Evolutionary conservation across 2,329 filamentous ascomycete species (phyloP).

Genomic region (Eutypella sp.): DNA sequence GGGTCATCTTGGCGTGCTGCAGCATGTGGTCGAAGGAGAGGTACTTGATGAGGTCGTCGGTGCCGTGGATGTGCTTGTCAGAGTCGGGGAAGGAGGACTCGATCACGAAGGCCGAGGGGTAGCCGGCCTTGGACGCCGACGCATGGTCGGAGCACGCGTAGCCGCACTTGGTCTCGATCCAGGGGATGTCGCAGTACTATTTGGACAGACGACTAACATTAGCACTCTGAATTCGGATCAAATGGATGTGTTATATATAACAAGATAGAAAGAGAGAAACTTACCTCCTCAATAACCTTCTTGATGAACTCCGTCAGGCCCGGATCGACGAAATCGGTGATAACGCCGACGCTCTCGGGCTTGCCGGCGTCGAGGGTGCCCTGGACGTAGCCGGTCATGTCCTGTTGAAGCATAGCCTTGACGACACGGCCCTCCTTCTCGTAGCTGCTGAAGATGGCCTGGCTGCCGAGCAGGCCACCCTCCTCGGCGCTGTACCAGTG

Average conservation of each 20-base stretch:
- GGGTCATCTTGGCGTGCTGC: constrained; percentile 79
- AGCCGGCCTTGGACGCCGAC: constrained; percentile 67
- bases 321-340: constrained; percentile 84
- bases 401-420: constrained; percentile 96
- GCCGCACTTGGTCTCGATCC: constrained; percentile 80
- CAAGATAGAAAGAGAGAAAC: too few species aligned
- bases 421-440: constrained; percentile 67
- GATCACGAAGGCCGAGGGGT: constrained; percentile 71
- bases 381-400: constrained; percentile 91
- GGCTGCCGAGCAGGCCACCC: constrained; percentile 63
- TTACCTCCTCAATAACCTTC: constrained; percentile 63
- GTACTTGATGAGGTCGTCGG: constrained; percentile 65
- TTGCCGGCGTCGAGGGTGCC: constrained; percentile 77
- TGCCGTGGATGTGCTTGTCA: constrained; percentile 65
- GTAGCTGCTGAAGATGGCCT: constrained; percentile 83
- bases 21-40: constrained; percentile 87
- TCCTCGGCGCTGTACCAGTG: constrained; percentile 84
- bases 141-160: constrained; percentile 79
- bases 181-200: constrained; percentile 80
- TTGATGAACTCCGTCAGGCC: constrained; percentile 87
- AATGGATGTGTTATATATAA: too few species aligned
- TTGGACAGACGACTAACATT: too few species aligned
- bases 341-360: constrained; percentile 83
- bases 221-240: too few species aligned
- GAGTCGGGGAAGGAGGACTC: constrained; percentile 65